A percentile compares a stretch with the other conserved stretches of the same genome.
Evolutionary conservation across 108 stramenopile species (phyloP).

Genomic region (Conticribra guillardii): DNA sequence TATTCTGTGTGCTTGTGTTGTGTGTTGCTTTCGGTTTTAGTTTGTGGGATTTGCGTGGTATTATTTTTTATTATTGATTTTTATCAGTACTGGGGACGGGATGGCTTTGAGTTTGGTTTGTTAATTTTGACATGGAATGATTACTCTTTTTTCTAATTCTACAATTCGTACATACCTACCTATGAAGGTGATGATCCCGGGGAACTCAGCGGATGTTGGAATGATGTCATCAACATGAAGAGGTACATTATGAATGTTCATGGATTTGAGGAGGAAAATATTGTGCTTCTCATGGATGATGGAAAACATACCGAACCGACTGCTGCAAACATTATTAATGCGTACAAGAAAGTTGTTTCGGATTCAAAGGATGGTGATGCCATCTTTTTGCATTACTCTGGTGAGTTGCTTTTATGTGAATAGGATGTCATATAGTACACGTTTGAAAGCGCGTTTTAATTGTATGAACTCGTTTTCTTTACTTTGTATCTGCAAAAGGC

Average conservation of each 20-base stretch:
- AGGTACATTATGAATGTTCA: conserved; percentile 85
- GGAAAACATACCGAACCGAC: conserved; percentile 67
- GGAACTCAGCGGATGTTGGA: conserved; percentile 89
- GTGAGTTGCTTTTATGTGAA: no score
- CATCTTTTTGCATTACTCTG: conserved; percentile 73
- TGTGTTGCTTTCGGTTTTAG: no score
- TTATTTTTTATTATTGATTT: no score
- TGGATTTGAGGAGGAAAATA: conserved; percentile 79
- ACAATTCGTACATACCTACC: background rate
- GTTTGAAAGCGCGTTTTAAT: background rate
- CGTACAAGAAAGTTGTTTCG: conserved; percentile 61
- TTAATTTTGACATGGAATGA: no score
- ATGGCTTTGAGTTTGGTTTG: no score
- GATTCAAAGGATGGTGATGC: conserved; percentile 63
- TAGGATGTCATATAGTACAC: no score
- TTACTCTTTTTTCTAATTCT: no score
- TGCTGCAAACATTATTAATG: conserved; percentile 72
- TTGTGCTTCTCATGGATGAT: conserved; percentile 86
- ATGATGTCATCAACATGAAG: conserved; percentile 93
- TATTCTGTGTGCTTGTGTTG: no score
- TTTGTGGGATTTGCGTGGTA: no score
- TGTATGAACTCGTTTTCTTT: no score
- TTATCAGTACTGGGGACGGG: no score
- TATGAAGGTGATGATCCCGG: conserved; percentile 48
- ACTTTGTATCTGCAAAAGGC: no score